Evolutionary conservation across 2,329 filamentous ascomycete species (phyloP).

Genomic region (Pestalotiopsis sp.): DNA sequence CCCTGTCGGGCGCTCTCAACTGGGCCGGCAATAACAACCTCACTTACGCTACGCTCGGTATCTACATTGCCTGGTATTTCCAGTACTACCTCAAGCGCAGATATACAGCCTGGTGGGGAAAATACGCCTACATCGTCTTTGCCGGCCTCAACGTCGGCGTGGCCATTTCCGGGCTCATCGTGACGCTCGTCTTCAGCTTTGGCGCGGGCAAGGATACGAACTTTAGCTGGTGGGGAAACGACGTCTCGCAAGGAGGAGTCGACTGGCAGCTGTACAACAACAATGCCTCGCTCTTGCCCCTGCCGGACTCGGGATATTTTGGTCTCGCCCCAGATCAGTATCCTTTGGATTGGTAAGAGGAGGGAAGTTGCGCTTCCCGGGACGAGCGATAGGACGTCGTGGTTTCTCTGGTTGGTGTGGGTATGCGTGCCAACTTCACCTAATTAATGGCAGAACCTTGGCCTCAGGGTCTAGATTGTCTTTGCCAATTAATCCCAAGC

Average conservation of each 20-base stretch:
- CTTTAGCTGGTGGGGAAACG: constrained; percentile 15
- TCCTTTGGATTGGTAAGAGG: constrained; percentile 13
- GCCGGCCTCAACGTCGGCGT: constrained; percentile 27
- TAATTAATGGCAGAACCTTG: too few relatives aligned
- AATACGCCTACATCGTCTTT: constrained; percentile 31
- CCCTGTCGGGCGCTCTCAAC: constrained; percentile 28
- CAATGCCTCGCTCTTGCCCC: constrained; percentile 14
- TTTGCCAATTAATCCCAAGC: too few relatives aligned
- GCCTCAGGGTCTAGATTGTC: too few relatives aligned
- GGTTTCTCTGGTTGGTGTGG: too few relatives aligned
- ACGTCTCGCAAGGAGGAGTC: constrained; percentile 7
- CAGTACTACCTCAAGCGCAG: constrained; percentile 30
- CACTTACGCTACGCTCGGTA: constrained; percentile 31
- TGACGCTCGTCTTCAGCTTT: constrained; percentile 23
- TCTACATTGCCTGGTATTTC: constrained; percentile 31
- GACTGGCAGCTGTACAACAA: constrained; percentile 20
- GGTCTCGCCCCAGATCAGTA: constrained; percentile 15
- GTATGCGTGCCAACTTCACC: too few relatives aligned
- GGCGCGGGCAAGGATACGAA: constrained; percentile 19
- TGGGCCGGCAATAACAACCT: constrained; percentile 34
- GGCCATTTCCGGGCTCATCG: constrained; percentile 14
- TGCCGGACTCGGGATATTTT: constrained; percentile 14
- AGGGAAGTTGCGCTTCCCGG: not conserved
- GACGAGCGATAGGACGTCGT: too few relatives aligned
- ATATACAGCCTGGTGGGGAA: constrained; percentile 21